Percentiles rank a stretch among this genome's conserved stretches.
phyloP scores from a whole-genome alignment of 495 filamentous ascomycete species.

The Halenospora varia region DNA sequence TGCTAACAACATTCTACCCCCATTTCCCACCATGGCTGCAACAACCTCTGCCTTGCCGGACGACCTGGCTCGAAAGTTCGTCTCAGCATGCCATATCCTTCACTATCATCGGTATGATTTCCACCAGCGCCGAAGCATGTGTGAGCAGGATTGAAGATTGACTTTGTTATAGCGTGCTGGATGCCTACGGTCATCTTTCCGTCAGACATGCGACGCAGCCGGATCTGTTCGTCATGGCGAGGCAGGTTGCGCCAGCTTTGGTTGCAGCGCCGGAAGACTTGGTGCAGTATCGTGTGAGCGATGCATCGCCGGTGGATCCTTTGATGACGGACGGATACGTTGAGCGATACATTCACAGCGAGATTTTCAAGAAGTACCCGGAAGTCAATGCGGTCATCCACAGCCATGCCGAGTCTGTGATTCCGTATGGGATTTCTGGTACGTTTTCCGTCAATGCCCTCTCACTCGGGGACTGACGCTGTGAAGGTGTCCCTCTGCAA shows the following conservation, averaged over 20 bases:
- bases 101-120: constrained; percentile 20
- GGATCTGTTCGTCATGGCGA: constrained; percentile 39
- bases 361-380: constrained; percentile 38
- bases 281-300: constrained; percentile 35
- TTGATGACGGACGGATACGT: constrained; percentile 27
- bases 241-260: constrained; percentile 38
- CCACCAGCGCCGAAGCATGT: not conserved
- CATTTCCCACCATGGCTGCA: not conserved
- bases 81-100: not conserved
- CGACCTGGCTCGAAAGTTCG: not conserved
- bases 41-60: not conserved
- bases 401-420: constrained; percentile 39
- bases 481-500: constrained; percentile 29
- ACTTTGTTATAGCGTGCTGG: constrained; percentile 35
- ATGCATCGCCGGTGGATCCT: constrained; percentile 33
- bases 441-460: not conserved
- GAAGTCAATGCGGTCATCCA: constrained; percentile 41
- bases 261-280: constrained; percentile 37
- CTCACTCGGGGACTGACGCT: not conserved
- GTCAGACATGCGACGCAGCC: constrained; percentile 38
- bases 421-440: constrained; percentile 38
- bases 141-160: not conserved
- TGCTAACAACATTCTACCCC: not conserved
- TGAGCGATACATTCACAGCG: constrained; percentile 49
- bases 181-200: constrained; percentile 50